These are phyloP conservation scores for Chaetomium sp. DNA, from an alignment of 2,329 filamentous ascomycete genomes.

Conservation along the genomic window DNA sequence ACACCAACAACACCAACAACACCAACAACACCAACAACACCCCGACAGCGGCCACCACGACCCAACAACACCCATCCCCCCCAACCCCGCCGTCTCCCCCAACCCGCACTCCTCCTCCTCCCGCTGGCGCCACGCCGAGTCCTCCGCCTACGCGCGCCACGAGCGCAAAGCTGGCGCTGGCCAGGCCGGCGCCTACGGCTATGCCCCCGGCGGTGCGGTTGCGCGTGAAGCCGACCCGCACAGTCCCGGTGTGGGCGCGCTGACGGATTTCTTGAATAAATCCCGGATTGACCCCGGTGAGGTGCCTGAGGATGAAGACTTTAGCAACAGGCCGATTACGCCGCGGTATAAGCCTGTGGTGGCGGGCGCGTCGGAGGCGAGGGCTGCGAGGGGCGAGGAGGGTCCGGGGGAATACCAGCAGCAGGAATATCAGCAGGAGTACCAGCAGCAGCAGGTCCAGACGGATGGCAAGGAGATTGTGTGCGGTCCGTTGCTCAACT, in stretches of 20 bases:
- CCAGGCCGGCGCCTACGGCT: not conserved
- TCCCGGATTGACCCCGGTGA: constrained; percentile 42
- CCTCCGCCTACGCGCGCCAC: constrained; percentile 46
- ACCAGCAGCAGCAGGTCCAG: not conserved
- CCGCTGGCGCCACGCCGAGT: constrained; percentile 60
- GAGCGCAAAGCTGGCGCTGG: constrained; percentile 25
- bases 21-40: constrained; percentile 5
- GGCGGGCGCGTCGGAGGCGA: constrained; percentile 35
- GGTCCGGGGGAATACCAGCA: too few relatives aligned
- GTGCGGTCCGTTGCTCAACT: constrained; percentile 71
- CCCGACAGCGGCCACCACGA: constrained; percentile 6
- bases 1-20: too few relatives aligned
- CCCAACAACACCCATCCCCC: constrained; percentile 10
- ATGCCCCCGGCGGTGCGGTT: constrained; percentile 9
- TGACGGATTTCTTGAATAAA: constrained; percentile 51
- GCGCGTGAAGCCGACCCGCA: constrained; percentile 37
- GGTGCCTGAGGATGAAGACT: constrained; percentile 15
- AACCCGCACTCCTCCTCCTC: constrained; percentile 53
- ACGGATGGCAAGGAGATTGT: constrained; percentile 54
- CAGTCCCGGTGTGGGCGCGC: constrained; percentile 39
- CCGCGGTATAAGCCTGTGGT: constrained; percentile 43
- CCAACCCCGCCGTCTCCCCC: constrained; percentile 16
- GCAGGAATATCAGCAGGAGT: too few relatives aligned
- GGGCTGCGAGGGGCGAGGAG: constrained; percentile 1
- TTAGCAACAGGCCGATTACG: constrained; percentile 13